These are phyloP conservation scores for Mycena leptocephala DNA, from an alignment of 768 basidiomycete genomes.

Conservation along the genomic window DNA sequence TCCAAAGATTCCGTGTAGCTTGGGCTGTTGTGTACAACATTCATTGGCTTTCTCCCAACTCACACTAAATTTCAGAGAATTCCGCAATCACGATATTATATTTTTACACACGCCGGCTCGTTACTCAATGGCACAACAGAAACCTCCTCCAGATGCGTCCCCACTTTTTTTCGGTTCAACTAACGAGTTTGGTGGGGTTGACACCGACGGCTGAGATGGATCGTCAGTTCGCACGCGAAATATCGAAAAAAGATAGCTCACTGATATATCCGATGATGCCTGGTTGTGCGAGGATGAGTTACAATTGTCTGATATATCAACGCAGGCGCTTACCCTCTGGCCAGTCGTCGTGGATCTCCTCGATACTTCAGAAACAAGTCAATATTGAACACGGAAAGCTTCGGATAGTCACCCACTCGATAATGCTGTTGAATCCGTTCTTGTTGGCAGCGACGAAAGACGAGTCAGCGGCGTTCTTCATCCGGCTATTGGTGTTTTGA, in stretches of 20 bases:
- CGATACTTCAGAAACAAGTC: constrained; percentile 18
- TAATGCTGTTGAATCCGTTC: constrained; percentile 46
- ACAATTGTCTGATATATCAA: neutral
- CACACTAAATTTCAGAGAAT: neutral
- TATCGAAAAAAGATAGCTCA: neutral
- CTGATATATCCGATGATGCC: constrained; percentile 29
- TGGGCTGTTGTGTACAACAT: too few relatives aligned
- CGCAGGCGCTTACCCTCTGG: constrained; percentile 37
- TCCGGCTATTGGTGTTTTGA: constrained; percentile 46
- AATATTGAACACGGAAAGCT: neutral
- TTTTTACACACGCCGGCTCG: neutral
- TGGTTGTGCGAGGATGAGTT: neutral
- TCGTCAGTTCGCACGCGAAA: neutral
- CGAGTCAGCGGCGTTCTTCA: constrained; percentile 49
- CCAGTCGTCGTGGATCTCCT: constrained; percentile 48
- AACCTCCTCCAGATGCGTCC: neutral
- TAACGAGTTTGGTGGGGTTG: constrained; percentile 17
- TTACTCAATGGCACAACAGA: too few relatives aligned
- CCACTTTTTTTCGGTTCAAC: neutral
- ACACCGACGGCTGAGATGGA: constrained; percentile 14
- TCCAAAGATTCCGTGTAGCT: too few relatives aligned
- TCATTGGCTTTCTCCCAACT: too few relatives aligned
- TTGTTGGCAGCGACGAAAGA: constrained; percentile 44
- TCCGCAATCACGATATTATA: too few relatives aligned
- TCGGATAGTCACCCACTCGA: constrained; percentile 24